Base-by-base conservation (phyloP, 148 eudicot genomes). In the Pouteria glomerata region DNA sequence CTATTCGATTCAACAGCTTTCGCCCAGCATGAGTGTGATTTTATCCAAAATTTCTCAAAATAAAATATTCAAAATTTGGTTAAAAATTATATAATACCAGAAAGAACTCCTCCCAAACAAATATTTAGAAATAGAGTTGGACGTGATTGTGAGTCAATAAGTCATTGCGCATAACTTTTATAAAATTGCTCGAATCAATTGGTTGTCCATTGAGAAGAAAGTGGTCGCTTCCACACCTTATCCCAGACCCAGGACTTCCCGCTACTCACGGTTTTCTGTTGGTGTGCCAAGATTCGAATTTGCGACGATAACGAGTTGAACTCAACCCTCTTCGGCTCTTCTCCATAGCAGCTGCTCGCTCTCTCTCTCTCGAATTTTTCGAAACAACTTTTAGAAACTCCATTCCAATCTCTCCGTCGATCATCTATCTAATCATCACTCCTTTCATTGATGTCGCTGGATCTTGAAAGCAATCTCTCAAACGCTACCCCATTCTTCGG, bases 401-500 rank as follows among this genome's bases (percentile, higher is more conserved):
- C 19, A 23, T 5, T 42, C 27, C 27, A 33, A 26, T 1, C 26
- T 57, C 61, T 57, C 61, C 13, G 4, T 57, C 2, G 0, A 5
- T 56, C 15, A 1, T 42, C 35, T 29, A 8, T 27, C 50, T 44
- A 18, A 21, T 53, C 45, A 65, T 37, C 66, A 65, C 26, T 16
- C 55, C 15, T 1, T 65, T 0, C 14, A 26, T 14, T 64, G 8
- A 66, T 66, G 69, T 45, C 37, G 1, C 35, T 4, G 2, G 57
- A 2, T n/a, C 70, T 57, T 29, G 15, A 27, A 39, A 63, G 57
- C 21, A 66, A 58, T 10, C 80, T 79, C 73, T 69, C 77, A 10
- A 61, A 29, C 8, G 73, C 18, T 34, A 76, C 78, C 47, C 16
- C 68, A 41, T 76, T 79, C 63, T 76, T 79, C 59, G 75, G 76